Conservation (phyloP, 768 basidiomycete species). For the Boletus pseudo-olivaceus region DNA sequence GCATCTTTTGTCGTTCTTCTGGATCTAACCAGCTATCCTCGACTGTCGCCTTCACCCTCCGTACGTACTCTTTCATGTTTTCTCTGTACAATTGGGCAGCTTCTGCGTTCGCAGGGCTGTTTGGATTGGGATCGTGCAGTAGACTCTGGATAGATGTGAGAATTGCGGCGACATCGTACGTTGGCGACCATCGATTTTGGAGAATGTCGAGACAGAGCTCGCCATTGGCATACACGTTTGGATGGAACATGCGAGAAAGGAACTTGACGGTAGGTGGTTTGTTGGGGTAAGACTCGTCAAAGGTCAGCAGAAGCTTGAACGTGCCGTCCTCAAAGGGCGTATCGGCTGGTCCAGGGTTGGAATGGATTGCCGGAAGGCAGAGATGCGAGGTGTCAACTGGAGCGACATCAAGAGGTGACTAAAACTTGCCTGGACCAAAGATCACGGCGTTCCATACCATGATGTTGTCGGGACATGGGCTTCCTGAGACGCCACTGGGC, state of each 20-base stretch:
- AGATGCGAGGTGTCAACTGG: not conserved
- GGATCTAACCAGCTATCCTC: slow-evolving; percentile 94
- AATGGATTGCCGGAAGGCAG: not conserved
- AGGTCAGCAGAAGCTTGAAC: slow-evolving; percentile 92
- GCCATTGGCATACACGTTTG: slow-evolving; percentile 97
- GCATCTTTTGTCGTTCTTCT: slow-evolving; percentile 61
- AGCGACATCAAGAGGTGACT: not conserved
- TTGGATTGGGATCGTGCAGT: slow-evolving; percentile 96
- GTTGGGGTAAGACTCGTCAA: slow-evolving; percentile 98
- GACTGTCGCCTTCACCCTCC: slow-evolving; percentile 88
- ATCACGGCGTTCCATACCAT: slow-evolving; percentile 99
- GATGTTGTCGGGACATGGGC: slow-evolving; percentile 96
- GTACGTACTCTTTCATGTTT: slow-evolving; percentile 97
- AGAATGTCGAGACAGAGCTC: slow-evolving; percentile 98
- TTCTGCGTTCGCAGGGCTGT: slow-evolving; percentile 97
- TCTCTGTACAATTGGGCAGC: slow-evolving; percentile 95
- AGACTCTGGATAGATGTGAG: slow-evolving; percentile 94
- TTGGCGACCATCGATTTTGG: slow-evolving; percentile 98
- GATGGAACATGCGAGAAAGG: slow-evolving; percentile 97
- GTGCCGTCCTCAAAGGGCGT: slow-evolving; percentile 99
- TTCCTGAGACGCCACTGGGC: slow-evolving; percentile 93
- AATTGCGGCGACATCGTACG: slow-evolving; percentile 98
- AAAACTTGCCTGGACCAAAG: slow-evolving; percentile 87
- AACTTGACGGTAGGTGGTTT: slow-evolving; percentile 98
- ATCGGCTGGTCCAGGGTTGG: slow-evolving; percentile 57